A percentile compares a stretch with the other conserved stretches of the same genome.
phyloP scores from a whole-genome alignment of 805 yeast species.

The Dipodascopsis uninucleata region DNA sequence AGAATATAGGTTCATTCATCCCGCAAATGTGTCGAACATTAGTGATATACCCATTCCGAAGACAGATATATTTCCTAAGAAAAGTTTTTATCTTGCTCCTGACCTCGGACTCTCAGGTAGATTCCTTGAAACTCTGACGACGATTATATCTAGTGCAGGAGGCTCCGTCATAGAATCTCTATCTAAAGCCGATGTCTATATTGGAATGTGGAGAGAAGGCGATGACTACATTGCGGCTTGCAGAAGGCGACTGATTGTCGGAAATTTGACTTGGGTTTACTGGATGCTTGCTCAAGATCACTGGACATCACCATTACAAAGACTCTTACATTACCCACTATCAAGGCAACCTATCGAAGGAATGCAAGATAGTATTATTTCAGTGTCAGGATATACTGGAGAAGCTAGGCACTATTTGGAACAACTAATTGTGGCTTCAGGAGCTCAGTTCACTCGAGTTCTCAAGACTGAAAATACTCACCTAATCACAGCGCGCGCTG shows the following conservation, averaged over 20 bases:
- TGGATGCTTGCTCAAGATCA: slow-evolving; percentile 54
- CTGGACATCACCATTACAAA: slow-evolving; percentile 54
- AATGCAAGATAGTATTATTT: slow-evolving; percentile 52
- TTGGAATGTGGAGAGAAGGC: slow-evolving; percentile 64
- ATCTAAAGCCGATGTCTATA: slow-evolving; percentile 44
- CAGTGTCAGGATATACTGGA: slow-evolving; percentile 80
- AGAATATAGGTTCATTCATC: slow-evolving; percentile 9
- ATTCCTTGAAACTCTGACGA: slow-evolving; percentile 40
- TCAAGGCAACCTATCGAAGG: slow-evolving; percentile 48
- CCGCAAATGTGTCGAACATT: slow-evolving; percentile 7
- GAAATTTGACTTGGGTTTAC: slow-evolving; percentile 74
- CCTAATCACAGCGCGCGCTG: slow-evolving; percentile 58
- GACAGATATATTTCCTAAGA: slow-evolving; percentile 38
- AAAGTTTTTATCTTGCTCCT: slow-evolving; percentile 48
- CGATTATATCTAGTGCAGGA: slow-evolving; percentile 50
- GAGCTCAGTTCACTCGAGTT: slow-evolving; percentile 71
- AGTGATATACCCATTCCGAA: slow-evolving; percentile 4
- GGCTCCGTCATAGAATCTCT: slow-evolving; percentile 45
- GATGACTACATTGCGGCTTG: slow-evolving; percentile 49
- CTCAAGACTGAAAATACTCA: slow-evolving; percentile 64
- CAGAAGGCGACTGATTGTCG: slow-evolving; percentile 45
- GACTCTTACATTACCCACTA: slow-evolving; percentile 68
- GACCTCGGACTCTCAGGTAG: slow-evolving; percentile 56
- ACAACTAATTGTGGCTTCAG: slow-evolving; percentile 58
- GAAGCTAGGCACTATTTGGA: slow-evolving; percentile 74